These are phyloP conservation scores for Boehmeria nivea DNA, from an alignment of 306 rosid genomes.

Conservation along the genomic window DNA sequence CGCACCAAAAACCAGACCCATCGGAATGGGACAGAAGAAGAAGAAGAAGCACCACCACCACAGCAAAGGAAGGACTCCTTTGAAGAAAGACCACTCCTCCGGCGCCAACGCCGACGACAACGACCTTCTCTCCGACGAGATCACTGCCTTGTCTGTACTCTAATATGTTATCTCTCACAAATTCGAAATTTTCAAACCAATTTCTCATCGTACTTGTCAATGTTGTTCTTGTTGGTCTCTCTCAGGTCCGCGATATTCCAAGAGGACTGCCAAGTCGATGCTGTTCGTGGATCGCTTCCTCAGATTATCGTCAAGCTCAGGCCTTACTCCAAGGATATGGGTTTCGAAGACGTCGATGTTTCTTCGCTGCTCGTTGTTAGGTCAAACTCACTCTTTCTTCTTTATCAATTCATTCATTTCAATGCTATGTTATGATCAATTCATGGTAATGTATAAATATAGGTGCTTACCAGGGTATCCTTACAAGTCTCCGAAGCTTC, in stretches of 20 bases:
- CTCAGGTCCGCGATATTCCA: slow-evolving; percentile 73
- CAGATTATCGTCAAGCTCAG: slow-evolving; percentile 63
- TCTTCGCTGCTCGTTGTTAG: slow-evolving; percentile 71
- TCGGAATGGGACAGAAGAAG: slow-evolving; percentile 82
- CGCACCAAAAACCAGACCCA: no score
- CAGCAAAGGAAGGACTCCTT: slow-evolving; percentile 56
- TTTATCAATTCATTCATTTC: not conserved
- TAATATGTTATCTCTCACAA: not conserved
- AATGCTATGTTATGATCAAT: slow-evolving; percentile 6
- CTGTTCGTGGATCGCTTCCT: slow-evolving; percentile 47
- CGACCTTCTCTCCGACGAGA: slow-evolving; percentile 77
- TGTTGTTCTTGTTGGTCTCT: not conserved
- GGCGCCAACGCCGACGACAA: slow-evolving; percentile 37
- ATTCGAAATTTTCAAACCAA: not conserved
- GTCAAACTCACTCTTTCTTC: slow-evolving; percentile 30
- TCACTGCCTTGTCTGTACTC: slow-evolving; percentile 61
- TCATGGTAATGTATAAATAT: slow-evolving; percentile 12
- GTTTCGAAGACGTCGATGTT: slow-evolving; percentile 75
- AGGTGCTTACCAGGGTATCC: slow-evolving; percentile 95
- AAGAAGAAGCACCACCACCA: slow-evolving; percentile 44
- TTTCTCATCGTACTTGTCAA: not conserved
- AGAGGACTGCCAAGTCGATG: slow-evolving; percentile 57
- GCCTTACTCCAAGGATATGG: slow-evolving; percentile 94
- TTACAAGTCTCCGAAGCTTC: slow-evolving; percentile 85
- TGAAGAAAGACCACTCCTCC: slow-evolving; percentile 56